A percentile compares a stretch with the other conserved stretches of the same genome.
Evolutionary conservation across 345 rosid species (phyloP).

Genomic region (Erysimum cheiranthoides): DNA sequence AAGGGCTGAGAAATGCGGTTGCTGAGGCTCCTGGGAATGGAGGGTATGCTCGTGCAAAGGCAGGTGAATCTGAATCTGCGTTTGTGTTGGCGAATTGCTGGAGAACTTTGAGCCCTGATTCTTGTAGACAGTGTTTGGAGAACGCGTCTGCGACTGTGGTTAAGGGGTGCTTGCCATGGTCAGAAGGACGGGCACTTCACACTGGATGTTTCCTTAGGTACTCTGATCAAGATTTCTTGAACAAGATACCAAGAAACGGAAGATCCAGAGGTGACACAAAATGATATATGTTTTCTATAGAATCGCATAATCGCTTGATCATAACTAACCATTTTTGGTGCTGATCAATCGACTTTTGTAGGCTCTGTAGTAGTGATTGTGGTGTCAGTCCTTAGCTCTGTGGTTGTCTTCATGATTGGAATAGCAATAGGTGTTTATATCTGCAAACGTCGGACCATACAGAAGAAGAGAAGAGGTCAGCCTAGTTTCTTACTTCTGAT

Average conservation of each 20-base stretch:
- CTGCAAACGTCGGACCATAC: conserved; percentile 65
- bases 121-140: conserved; percentile 71
- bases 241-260: conserved; percentile 53
- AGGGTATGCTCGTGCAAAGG: conserved; percentile 60
- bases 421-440: conserved; percentile 60
- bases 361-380: conserved; percentile 66
- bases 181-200: conserved; percentile 83
- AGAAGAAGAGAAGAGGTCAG: conserved; percentile 76
- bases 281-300: not conserved
- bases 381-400: conserved; percentile 70
- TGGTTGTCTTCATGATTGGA: conserved; percentile 67
- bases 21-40: conserved; percentile 51
- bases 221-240: conserved; percentile 81
- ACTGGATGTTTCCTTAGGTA: conserved; percentile 93
- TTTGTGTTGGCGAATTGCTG: conserved; percentile 86
- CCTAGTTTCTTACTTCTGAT: not conserved
- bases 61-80: conserved; percentile 44
- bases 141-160: conserved; percentile 68
- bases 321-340: conserved; percentile 5
- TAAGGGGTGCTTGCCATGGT: conserved; percentile 73
- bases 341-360: conserved; percentile 45
- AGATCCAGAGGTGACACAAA: conserved; percentile 60
- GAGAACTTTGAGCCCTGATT: conserved; percentile 65
- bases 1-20: conserved; percentile 55
- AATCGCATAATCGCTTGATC: not conserved